phyloP scores from a whole-genome alignment of 2,329 filamentous ascomycete species.

The Graphium sp. region DNA sequence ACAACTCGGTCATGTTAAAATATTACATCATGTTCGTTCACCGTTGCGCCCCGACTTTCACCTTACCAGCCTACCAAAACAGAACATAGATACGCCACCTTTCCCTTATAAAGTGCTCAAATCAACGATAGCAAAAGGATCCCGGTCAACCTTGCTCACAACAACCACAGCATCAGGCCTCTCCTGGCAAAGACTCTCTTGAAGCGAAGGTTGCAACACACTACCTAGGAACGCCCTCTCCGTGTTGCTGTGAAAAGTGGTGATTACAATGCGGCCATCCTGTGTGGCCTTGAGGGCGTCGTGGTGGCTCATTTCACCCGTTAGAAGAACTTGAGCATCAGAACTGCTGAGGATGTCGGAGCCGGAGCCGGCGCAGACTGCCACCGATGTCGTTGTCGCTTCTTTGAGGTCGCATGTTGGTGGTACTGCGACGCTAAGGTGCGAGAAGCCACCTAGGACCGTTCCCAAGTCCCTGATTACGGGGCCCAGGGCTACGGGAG shows the following conservation, averaged over 20 bases:
- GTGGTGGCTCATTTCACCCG: constrained; percentile 87
- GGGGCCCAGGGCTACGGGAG: constrained; percentile 19
- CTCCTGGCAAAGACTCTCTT: constrained; percentile 32
- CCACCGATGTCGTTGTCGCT: constrained; percentile 47
- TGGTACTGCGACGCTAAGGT: constrained; percentile 30
- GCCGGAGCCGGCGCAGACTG: constrained; percentile 82
- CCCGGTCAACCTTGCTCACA: constrained; percentile 65
- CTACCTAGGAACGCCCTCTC: constrained; percentile 68
- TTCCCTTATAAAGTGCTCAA: constrained; percentile 21
- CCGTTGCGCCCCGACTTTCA: too few species aligned
- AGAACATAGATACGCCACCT: too few species aligned
- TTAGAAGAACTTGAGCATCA: constrained; percentile 68
- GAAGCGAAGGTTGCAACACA: constrained; percentile 51
- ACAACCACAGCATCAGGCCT: constrained; percentile 40
- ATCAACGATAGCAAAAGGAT: constrained; percentile 71
- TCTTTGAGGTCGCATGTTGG: constrained; percentile 25
- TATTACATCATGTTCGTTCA: too few species aligned
- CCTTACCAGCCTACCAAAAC: too few species aligned
- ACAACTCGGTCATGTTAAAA: too few species aligned
- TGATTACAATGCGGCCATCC: constrained; percentile 65
- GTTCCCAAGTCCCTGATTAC: constrained; percentile 41
- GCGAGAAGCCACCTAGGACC: constrained; percentile 46
- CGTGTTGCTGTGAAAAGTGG: constrained; percentile 84
- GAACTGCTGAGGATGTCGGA: constrained; percentile 55
- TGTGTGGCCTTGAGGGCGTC: constrained; percentile 78